A percentile compares a stretch with the other conserved stretches of the same genome.
Evolutionary conservation across 192 early-diverging fungal species (phyloP).

Genomic region (Thamnidium elegans): DNA sequence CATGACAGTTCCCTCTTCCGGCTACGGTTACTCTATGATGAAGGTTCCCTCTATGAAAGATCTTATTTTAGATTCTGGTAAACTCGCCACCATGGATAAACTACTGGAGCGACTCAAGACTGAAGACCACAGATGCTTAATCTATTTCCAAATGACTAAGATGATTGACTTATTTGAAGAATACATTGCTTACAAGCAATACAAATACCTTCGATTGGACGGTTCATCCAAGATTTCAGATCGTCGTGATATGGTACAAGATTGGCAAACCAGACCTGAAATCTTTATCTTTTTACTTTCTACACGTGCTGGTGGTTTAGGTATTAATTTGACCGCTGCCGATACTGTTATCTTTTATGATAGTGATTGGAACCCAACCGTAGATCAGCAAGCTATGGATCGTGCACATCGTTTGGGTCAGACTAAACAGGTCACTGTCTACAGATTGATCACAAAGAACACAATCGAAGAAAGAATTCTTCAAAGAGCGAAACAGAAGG

Average conservation of each 20-base stretch:
- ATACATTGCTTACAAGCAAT: slow-evolving; percentile 80
- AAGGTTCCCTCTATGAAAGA: slow-evolving; percentile 73
- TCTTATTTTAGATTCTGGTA: slow-evolving; percentile 77
- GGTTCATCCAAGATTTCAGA: slow-evolving; percentile 85
- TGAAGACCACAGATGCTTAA: slow-evolving; percentile 74
- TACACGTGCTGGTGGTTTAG: slow-evolving; percentile 83
- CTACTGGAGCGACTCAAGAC: slow-evolving; percentile 69
- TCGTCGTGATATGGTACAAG: slow-evolving; percentile 86
- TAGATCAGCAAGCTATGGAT: slow-evolving; percentile 92
- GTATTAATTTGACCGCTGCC: slow-evolving; percentile 88
- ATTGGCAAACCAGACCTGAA: slow-evolving; percentile 86
- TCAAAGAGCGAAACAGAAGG: slow-evolving; percentile 81
- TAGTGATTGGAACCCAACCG: slow-evolving; percentile 89
- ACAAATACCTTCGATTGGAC: slow-evolving; percentile 86
- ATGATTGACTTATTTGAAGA: slow-evolving; percentile 90
- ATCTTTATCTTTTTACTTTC: slow-evolving; percentile 84
- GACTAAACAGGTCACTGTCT: slow-evolving; percentile 82
- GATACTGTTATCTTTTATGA: slow-evolving; percentile 89
- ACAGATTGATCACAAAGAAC: slow-evolving; percentile 75
- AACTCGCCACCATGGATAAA: slow-evolving; percentile 68
- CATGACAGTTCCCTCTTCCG: slow-evolving; percentile 17
- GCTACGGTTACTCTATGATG: slow-evolving; percentile 60
- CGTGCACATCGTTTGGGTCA: slow-evolving; percentile 84
- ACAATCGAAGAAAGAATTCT: slow-evolving; percentile 84
- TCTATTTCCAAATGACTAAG: slow-evolving; percentile 89